Conservation (phyloP, 169 alveolate species). For the Eimeria praecox region DNA sequence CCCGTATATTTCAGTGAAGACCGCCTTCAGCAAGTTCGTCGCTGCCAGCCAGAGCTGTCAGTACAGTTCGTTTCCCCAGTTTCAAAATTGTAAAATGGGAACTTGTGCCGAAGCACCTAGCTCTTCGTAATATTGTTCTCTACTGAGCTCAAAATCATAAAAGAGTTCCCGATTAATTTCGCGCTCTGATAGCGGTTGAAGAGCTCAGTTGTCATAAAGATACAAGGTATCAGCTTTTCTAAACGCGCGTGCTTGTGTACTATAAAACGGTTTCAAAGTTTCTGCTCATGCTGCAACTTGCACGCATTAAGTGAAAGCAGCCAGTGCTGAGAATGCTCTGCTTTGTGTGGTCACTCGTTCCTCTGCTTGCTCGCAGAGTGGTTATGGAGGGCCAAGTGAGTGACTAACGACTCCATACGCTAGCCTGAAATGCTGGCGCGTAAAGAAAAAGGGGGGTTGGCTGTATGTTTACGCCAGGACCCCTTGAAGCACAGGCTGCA, state of each 20-base stretch:
- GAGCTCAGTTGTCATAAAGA: neutral
- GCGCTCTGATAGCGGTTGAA: neutral
- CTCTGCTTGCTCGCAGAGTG: too few species aligned
- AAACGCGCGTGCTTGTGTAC: neutral
- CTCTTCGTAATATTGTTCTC: neutral
- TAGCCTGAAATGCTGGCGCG: too few species aligned
- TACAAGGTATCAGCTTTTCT: neutral
- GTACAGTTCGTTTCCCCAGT: slow-evolving; percentile 15
- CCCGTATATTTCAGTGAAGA: neutral
- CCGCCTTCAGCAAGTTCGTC: neutral
- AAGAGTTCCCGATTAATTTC: neutral
- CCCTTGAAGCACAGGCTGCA: too few species aligned
- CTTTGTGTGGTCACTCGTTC: too few species aligned
- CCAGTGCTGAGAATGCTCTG: too few species aligned
- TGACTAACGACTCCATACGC: too few species aligned
- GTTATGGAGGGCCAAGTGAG: too few species aligned
- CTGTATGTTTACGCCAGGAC: too few species aligned
- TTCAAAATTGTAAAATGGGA: neutral
- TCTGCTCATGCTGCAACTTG: neutral
- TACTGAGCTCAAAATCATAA: neutral
- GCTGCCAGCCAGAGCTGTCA: slow-evolving; percentile 10
- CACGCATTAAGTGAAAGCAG: too few species aligned
- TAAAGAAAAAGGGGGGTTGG: too few species aligned
- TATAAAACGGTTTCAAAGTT: neutral
- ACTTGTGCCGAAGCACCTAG: neutral